phyloP scores from a whole-genome alignment of 2,329 filamentous ascomycete species.

The Alternaria dauci region DNA sequence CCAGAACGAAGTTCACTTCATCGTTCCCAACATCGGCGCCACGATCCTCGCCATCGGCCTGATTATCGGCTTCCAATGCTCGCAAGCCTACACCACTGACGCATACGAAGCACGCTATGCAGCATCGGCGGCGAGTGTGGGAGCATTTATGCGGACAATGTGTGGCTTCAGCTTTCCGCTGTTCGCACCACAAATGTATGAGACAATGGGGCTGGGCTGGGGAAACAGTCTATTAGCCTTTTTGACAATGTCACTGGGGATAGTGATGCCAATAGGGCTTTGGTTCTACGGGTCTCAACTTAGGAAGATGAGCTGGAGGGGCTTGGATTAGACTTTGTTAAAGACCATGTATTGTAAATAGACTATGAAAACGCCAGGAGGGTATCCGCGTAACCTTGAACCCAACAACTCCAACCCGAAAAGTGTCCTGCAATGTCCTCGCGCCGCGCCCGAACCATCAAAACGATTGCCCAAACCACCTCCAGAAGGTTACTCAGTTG shows the following conservation, averaged over 20 bases:
- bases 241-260: constrained; percentile 57
- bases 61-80: constrained; percentile 65
- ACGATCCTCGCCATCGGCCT: constrained; percentile 56
- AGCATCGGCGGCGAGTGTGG: constrained; percentile 65
- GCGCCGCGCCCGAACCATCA: not conserved
- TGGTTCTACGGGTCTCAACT: constrained; percentile 54
- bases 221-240: constrained; percentile 65
- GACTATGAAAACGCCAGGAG: not conserved
- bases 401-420: not conserved
- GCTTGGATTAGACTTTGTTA: constrained; percentile 1
- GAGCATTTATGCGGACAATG: constrained; percentile 63
- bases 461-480: not conserved
- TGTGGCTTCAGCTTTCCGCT: constrained; percentile 66
- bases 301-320: constrained; percentile 32
- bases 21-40: constrained; percentile 63
- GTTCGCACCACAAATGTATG: constrained; percentile 66
- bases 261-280: constrained; percentile 57
- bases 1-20: constrained; percentile 63
- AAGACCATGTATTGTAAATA: not conserved
- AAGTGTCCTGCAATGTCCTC: not conserved
- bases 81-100: constrained; percentile 71
- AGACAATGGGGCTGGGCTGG: constrained; percentile 64
- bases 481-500: not conserved
- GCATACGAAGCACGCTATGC: constrained; percentile 60
- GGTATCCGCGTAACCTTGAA: not conserved